A percentile compares a stretch with the other conserved stretches of the same genome.
Conservation (phyloP, 371 early-diverging fungal genomes). For the Rhizopus delemar region DNA sequence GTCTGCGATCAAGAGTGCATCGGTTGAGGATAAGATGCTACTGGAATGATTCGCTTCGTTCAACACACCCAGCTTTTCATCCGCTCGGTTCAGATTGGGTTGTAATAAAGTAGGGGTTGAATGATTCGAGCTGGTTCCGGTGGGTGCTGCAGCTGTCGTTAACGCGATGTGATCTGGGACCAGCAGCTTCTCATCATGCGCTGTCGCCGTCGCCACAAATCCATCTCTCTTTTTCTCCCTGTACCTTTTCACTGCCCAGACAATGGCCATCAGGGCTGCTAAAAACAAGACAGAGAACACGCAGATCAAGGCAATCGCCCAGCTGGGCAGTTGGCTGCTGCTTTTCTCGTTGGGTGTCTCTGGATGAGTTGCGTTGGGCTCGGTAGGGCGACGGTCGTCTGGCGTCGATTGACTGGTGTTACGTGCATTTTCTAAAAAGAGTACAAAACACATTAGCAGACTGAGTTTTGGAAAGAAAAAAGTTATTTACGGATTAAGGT, state of each 20-base stretch:
- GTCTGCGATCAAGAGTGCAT: conserved; percentile 55
- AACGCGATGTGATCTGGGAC: conserved; percentile 1
- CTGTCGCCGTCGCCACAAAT: not conserved
- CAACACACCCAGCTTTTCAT: no score
- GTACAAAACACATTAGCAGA: conserved; percentile 1
- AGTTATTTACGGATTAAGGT: conserved; percentile 36
- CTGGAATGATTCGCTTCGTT: conserved; percentile 41
- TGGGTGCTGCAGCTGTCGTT: not conserved
- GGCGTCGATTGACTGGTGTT: conserved; percentile 22
- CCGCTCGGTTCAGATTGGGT: no score
- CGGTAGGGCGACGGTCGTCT: no score
- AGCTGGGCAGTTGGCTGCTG: conserved; percentile 20
- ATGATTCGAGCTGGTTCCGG: not conserved
- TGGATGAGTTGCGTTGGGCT: no score
- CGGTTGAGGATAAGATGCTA: conserved; percentile 49
- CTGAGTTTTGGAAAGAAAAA: conserved; percentile 6
- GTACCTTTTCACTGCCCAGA: conserved; percentile 31
- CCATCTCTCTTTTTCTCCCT: conserved; percentile 21
- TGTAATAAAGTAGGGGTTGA: no score
- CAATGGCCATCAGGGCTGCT: conserved; percentile 24
- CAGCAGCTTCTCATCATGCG: not conserved
- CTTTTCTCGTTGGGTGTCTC: not conserved
- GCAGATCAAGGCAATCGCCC: conserved; percentile 51
- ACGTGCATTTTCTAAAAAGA: conserved; percentile 33
- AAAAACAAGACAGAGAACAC: conserved; percentile 33